A percentile compares a stretch with the other conserved stretches of the same genome.
These are phyloP conservation scores for Termitomyces sp. DNA, from an alignment of 768 basidiomycete genomes.

Conservation along the genomic window DNA sequence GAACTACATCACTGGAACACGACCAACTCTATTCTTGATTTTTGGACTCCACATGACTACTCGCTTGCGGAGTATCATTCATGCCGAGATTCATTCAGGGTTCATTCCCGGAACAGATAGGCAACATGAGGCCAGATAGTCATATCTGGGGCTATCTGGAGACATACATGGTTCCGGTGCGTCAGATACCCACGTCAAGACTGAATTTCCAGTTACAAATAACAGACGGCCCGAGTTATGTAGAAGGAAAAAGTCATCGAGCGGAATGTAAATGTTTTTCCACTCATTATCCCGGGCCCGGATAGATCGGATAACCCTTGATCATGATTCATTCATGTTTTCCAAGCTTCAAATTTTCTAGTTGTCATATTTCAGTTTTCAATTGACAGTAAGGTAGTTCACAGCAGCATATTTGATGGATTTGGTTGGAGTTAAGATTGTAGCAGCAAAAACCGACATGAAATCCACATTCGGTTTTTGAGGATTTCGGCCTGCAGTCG, in stretches of 20 bases:
- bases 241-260: background rate
- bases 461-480: too few relatives aligned
- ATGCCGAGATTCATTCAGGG: background rate
- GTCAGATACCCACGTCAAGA: background rate
- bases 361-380: too few relatives aligned
- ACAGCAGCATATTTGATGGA: too few relatives aligned
- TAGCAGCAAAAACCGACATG: too few relatives aligned
- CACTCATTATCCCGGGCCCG: background rate
- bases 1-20: background rate
- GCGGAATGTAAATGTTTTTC: background rate
- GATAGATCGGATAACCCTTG: background rate
- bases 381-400: too few relatives aligned
- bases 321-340: too few relatives aligned
- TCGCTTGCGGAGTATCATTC: conserved; percentile 2
- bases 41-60: conserved; percentile 6
- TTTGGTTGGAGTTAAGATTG: too few relatives aligned
- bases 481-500: too few relatives aligned
- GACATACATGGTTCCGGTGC: background rate
- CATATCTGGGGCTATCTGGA: background rate
- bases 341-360: too few relatives aligned
- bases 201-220: background rate
- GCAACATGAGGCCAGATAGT: background rate
- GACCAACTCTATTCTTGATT: background rate
- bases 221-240: background rate
- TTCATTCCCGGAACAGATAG: background rate